A percentile compares a stretch with the other conserved stretches of the same genome.
These are phyloP conservation scores for Pholiota molesta DNA, from an alignment of 768 basidiomycete genomes.

Conservation along the genomic window DNA sequence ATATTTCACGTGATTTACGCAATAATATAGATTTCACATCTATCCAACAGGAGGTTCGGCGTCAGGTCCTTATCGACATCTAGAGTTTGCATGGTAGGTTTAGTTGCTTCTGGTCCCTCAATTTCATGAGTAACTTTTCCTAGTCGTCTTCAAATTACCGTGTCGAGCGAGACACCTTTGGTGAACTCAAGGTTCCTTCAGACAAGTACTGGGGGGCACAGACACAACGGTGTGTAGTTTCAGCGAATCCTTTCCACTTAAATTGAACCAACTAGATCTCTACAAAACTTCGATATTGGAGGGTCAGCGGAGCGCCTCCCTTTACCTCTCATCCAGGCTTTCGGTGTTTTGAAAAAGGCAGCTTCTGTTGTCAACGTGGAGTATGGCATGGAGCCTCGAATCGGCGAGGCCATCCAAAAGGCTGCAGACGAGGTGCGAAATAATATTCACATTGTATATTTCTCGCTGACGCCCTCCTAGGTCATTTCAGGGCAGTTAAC, in stretches of 20 bases:
- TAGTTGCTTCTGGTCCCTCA: not conserved
- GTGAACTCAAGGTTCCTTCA: slow-evolving; percentile 80
- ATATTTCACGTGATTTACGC: slow-evolving; percentile 35
- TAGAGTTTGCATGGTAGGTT: slow-evolving; percentile 31
- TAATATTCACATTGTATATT: not conserved
- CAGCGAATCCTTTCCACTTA: not conserved
- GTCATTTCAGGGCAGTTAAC: slow-evolving; percentile 95
- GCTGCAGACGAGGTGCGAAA: slow-evolving; percentile 89
- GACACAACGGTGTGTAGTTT: slow-evolving; percentile 76
- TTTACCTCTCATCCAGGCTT: slow-evolving; percentile 95
- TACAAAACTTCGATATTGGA: slow-evolving; percentile 99
- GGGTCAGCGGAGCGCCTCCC: slow-evolving; percentile 93
- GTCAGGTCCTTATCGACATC: slow-evolving; percentile 38
- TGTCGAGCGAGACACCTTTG: slow-evolving; percentile 92
- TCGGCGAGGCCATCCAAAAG: slow-evolving; percentile 86
- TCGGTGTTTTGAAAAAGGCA: slow-evolving; percentile 97
- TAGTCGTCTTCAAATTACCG: slow-evolving; percentile 62
- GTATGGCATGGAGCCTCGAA: slow-evolving; percentile 89
- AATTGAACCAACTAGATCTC: slow-evolving; percentile 52
- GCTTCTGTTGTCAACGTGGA: slow-evolving; percentile 87
- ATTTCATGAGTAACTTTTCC: not conserved
- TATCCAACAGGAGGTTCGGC: slow-evolving; percentile 19
- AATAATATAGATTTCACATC: slow-evolving; percentile 27
- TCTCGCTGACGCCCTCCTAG: slow-evolving; percentile 41
- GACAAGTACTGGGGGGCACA: slow-evolving; percentile 97